phyloP scores from a whole-genome alignment of 2,329 filamentous ascomycete species.

The Eutypella sp. region DNA sequence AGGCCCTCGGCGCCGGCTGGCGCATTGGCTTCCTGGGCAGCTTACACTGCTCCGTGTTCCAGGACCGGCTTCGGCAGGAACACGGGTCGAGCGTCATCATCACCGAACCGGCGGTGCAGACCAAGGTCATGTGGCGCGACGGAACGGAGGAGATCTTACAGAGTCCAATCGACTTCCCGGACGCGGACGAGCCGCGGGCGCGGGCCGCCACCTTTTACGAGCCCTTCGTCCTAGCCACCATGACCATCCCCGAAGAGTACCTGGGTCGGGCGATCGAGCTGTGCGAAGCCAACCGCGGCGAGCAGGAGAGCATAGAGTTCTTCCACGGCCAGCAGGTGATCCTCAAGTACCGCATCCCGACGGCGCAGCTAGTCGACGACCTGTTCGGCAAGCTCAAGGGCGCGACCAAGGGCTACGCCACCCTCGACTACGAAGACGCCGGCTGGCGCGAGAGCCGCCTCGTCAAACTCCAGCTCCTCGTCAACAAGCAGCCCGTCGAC shows the following conservation, averaged over 20 bases:
- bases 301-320: slow-evolving; percentile 83
- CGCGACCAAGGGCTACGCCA: slow-evolving; percentile 89
- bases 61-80: slow-evolving; percentile 89
- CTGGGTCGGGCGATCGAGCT: slow-evolving; percentile 92
- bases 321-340: slow-evolving; percentile 93
- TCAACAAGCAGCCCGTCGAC: slow-evolving; percentile 91
- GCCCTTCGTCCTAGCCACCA: slow-evolving; percentile 62
- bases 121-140: slow-evolving; percentile 74
- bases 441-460: slow-evolving; percentile 78
- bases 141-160: slow-evolving; percentile 75
- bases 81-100: slow-evolving; percentile 95
- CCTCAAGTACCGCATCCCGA: slow-evolving; percentile 82
- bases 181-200: slow-evolving; percentile 46
- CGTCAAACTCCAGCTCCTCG: slow-evolving; percentile 84
- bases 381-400: slow-evolving; percentile 97
- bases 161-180: slow-evolving; percentile 85
- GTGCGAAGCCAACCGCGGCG: slow-evolving; percentile 83
- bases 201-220: slow-evolving; percentile 44
- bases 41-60: slow-evolving; percentile 96
- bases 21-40: slow-evolving; percentile 93
- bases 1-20: slow-evolving; percentile 91
- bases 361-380: slow-evolving; percentile 89
- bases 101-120: slow-evolving; percentile 91
- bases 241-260: slow-evolving; percentile 91
- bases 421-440: slow-evolving; percentile 93